These are phyloP conservation scores for Puccinia novopanici DNA, from an alignment of 1,284 basidiomycete genomes.

Conservation along the genomic window DNA sequence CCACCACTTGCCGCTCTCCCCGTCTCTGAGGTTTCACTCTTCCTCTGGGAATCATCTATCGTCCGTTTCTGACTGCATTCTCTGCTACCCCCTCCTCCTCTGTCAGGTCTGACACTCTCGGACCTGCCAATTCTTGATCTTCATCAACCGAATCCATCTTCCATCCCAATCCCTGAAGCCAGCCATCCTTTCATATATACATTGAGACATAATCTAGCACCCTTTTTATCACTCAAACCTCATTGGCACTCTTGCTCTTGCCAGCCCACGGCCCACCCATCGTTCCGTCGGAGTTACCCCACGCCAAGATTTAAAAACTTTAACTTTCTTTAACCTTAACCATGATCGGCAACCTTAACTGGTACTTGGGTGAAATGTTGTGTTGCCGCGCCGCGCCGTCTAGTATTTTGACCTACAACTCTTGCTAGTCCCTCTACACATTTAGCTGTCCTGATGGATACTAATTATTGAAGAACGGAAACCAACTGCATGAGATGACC, in stretches of 20 bases:
- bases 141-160: constrained; percentile 8
- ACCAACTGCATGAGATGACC: no score
- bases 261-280: not conserved
- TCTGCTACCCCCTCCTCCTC: no score
- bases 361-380: no score
- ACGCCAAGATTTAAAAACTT: no score
- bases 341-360: no score
- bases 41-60: constrained; percentile 9
- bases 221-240: not conserved
- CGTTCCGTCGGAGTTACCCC: not conserved
- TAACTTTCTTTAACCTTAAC: no score
- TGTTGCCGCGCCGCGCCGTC: no score
- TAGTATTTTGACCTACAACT: no score
- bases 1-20: not conserved
- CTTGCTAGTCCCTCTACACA: no score
- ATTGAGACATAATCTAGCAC: constrained; percentile 6
- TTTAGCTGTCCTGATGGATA: no score
- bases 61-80: not conserved
- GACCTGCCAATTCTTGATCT: constrained; percentile 22
- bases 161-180: no score
- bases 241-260: not conserved
- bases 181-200: not conserved
- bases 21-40: constrained; percentile 28
- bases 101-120: not conserved
- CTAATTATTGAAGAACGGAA: no score